Evolutionary conservation across 2,329 filamentous ascomycete species (phyloP).

Genomic region (Trichoderma endophyticum): DNA sequence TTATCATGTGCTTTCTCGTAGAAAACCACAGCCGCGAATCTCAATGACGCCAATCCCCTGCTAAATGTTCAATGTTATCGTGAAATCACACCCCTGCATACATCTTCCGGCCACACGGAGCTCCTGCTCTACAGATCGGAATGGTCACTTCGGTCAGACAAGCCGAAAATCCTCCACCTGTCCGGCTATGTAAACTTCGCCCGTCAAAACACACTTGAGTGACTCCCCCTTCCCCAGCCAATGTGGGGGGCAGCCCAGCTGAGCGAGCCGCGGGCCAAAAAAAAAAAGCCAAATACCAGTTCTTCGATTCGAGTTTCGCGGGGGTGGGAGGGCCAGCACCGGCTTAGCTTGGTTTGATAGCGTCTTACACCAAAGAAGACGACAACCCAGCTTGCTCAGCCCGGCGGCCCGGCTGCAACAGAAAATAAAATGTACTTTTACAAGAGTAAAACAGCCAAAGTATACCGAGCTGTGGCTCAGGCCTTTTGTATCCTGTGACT

Average conservation of each 20-base stretch:
- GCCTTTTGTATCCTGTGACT: constrained; percentile 10
- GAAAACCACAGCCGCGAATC: not conserved
- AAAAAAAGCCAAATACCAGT: not conserved
- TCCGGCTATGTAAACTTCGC: constrained; percentile 7
- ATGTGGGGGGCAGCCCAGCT: not conserved
- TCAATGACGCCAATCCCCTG: not conserved
- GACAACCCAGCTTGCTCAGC: not conserved
- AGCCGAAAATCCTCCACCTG: constrained; percentile 19
- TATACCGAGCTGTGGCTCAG: constrained; percentile 11
- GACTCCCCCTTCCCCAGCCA: not conserved
- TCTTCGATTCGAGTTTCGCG: not conserved
- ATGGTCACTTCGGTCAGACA: constrained; percentile 1
- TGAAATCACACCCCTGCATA: not conserved
- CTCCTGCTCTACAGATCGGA: constrained; percentile 9
- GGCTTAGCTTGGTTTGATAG: not conserved
- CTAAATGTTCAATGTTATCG: not conserved
- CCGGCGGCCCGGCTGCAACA: not conserved
- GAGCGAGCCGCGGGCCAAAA: constrained; percentile 10
- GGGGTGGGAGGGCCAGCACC: not conserved
- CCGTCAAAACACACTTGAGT: not conserved
- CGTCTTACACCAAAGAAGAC: not conserved
- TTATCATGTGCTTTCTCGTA: not conserved
- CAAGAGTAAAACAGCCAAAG: not conserved
- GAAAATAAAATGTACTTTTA: not conserved
- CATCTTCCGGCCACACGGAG: constrained; percentile 15